Evolutionary conservation across 2,329 filamentous ascomycete species (phyloP), one percentile per base, ranked within the genome.

Genomic region (Aspergillus fischeri): DNA sequence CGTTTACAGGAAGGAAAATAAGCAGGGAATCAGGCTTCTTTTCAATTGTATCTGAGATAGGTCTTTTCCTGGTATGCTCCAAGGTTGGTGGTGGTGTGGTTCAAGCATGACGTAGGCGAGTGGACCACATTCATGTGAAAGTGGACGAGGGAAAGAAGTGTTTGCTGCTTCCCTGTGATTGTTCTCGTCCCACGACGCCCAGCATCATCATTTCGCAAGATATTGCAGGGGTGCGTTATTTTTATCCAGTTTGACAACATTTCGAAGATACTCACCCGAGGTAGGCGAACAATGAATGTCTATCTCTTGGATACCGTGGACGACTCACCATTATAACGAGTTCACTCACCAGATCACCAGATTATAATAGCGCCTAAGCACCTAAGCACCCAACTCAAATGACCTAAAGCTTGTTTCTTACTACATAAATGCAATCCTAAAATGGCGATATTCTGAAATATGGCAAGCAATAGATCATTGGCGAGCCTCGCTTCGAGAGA

Each of bases 91-190:
- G 47, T 47, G 41, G 49, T 53, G 45, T 51, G 50, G 21, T 32
- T 27, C 51, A 48, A 20, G 38, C 49, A 61, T 61, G 60, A 61
- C 60, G 60, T 61, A 61, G 53, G 42, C 50, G 57, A 24, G 42
- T 58, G 60, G 52, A 58, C 48, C 54, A 25, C 45, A 45, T 32
- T 52, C 32, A 56, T 42, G 49, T 53, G 42, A 45, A 45, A 45
- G 42, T 45, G 41, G 41, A 44, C 10, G 17, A 4, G 41, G 41
- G n/a, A 44, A 35, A 14, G 32, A 14, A 35, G 3, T 38, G 32
- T 38, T 17, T 38, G 32, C 32, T 38, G 32, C 32, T 38, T 38
- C 14, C 32, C 14, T 38, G 32, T 38, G 32, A 38, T 38, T 38
- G 32, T 38, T 3, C 32, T 38, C 32, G 32, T 38, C 32, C 32